These are phyloP conservation scores for Nicotiana rustica DNA, from an alignment of 305 asterid genomes.

Conservation along the genomic window DNA sequence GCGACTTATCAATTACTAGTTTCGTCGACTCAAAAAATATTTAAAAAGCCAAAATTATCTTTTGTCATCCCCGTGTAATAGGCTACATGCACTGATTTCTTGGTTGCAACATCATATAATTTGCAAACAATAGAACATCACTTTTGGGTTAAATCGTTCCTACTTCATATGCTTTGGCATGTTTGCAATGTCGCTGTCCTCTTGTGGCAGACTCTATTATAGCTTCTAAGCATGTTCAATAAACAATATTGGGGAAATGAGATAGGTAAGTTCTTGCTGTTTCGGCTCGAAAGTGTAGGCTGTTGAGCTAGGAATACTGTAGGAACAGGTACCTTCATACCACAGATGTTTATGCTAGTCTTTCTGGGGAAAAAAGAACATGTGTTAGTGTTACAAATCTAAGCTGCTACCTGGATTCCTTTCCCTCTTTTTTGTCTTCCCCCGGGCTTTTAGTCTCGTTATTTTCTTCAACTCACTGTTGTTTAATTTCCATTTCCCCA, in stretches of 20 bases:
- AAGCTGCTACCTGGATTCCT: not conserved
- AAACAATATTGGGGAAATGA: not conserved
- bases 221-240: not conserved
- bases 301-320: constrained; percentile 14
- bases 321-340: not conserved
- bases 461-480: constrained; percentile 31
- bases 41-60: not conserved
- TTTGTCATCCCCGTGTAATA: not conserved
- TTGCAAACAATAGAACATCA: not conserved
- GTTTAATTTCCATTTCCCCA: constrained; percentile 48
- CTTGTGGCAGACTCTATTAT: not conserved
- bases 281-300: not conserved
- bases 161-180: not conserved
- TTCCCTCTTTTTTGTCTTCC: constrained; percentile 9
- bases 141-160: not conserved
- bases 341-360: not conserved
- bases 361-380: not conserved
- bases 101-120: constrained; percentile 18
- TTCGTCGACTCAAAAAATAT: not conserved
- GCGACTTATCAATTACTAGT: not conserved
- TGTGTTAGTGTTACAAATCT: not conserved
- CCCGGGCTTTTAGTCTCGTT: constrained; percentile 30
- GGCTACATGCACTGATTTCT: constrained; percentile 15
- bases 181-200: not conserved
- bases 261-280: not conserved